These are phyloP conservation scores for Botryotinia convoluta DNA, from an alignment of 2,329 filamentous ascomycete genomes.

Conservation along the genomic window DNA sequence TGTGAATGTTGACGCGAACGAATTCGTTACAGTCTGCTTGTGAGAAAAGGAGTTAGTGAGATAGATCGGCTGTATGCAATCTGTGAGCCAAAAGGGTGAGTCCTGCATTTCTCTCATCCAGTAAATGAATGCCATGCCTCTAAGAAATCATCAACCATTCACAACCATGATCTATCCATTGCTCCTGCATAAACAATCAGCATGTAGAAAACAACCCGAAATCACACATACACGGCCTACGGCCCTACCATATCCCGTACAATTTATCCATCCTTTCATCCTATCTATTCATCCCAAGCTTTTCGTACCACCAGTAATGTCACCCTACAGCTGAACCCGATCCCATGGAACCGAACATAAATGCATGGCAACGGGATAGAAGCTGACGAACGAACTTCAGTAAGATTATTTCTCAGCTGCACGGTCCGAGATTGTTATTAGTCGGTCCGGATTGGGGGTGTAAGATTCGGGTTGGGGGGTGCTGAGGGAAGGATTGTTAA, in stretches of 20 bases:
- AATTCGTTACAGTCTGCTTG: neutral
- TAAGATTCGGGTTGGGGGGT: neutral
- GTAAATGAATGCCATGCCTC: neutral
- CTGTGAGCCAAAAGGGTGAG: neutral
- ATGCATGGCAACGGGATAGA: constrained; percentile 5
- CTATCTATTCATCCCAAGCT: neutral
- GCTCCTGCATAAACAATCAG: neutral
- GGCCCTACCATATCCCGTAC: neutral
- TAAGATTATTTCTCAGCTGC: neutral
- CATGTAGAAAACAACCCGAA: constrained; percentile 1
- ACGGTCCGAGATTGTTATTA: neutral
- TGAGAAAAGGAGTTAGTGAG: neutral
- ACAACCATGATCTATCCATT: neutral
- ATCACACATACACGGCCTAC: neutral
- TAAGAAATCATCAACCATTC: neutral
- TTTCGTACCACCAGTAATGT: neutral
- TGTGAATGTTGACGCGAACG: neutral
- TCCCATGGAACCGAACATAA: neutral
- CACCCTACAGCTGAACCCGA: constrained; percentile 7
- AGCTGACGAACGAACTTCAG: constrained; percentile 1
- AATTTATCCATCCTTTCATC: neutral
- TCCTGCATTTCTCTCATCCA: neutral
- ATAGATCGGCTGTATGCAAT: neutral
- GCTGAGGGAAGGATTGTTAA: neutral
- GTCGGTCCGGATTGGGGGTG: neutral